Base-by-base conservation (phyloP, 441 rosid species). In the Syzygium malaccense region DNA sequence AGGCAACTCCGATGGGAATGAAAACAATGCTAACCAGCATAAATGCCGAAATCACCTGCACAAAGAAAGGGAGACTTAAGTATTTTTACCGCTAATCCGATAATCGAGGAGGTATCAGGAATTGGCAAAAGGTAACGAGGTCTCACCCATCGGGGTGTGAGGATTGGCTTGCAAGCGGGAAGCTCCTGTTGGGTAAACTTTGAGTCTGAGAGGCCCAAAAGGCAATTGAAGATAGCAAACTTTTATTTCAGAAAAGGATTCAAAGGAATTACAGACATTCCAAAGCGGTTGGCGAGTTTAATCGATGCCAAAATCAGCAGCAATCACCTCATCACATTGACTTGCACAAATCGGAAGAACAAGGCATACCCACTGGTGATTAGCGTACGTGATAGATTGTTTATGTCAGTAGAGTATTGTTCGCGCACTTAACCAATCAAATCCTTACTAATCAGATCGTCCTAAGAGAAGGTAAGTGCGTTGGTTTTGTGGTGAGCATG, bases 81-180 rank as follows among this genome's bases (percentile, higher is more conserved):
- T 75, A 87, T 30, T 56, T 33, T 37, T 58, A 75, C 66, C 25
- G 6, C 57, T 33, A 54, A 3, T 32, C 78, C 54, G 7, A 71
- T 8, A 2, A 30, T 28, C 79, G 78, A 87, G 26, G 8, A 32
- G 78, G 33, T 30, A 60, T 19, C 19, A 37, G 33, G 75, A 85
- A 58, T 7, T 14, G 45, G 28, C 54, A 12, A 54, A 8, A 33
- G 55, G 55, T 30, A 78, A 68, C 6, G n/a, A 64, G 88, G 88
- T 55, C 91, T 89, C 91, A 97, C 99, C 99, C 99, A 96, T 90
- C 96, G 89, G 28, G 99, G 99, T 3, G 99, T 98, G 19, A 98
- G 98, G 90, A 98, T 98, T 10, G 99, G 99, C 92, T 98, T 98
- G 93, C 99, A 98, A 90, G 99, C 99, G 30, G 99, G 99, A 89